Evolutionary conservation across 495 filamentous ascomycete genomes (phyloP).

Genomic region (Ascodesmis nigricans): DNA sequence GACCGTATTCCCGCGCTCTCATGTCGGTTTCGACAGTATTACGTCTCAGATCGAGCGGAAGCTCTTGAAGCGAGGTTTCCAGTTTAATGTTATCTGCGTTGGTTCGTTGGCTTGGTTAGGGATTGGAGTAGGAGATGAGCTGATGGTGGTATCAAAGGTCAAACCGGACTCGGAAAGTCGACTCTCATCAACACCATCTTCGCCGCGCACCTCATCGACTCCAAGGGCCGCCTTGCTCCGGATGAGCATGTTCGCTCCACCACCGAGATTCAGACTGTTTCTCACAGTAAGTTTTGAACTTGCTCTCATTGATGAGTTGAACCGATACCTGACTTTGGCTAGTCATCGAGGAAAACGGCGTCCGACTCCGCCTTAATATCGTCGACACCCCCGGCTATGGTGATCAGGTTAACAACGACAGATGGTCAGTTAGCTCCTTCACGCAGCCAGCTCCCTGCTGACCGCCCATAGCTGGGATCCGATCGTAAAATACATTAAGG

Average conservation of each 20-base stretch:
- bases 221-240: conserved; percentile 79
- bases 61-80: conserved; percentile 97
- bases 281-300: conserved; percentile 41
- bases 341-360: conserved; percentile 93
- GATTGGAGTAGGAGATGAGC: conserved; percentile 10
- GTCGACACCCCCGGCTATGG: conserved; percentile 64
- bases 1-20: conserved; percentile 75
- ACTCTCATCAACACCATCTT: conserved; percentile 99
- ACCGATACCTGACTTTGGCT: conserved; percentile 12
- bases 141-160: conserved; percentile 36
- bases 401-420: conserved; percentile 63
- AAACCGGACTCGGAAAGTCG: conserved; percentile 96
- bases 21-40: conserved; percentile 99
- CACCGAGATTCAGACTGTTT: conserved; percentile 92
- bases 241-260: conserved; percentile 84
- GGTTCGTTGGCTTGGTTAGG: conserved; percentile 51
- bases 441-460: no score
- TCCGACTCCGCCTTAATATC: conserved; percentile 56
- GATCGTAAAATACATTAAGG: conserved; percentile 99
- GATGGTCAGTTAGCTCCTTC: conserved; percentile 32
- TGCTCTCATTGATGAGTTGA: neutral
- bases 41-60: conserved; percentile 96
- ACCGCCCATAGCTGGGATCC: conserved; percentile 46
- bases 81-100: conserved; percentile 99
- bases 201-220: conserved; percentile 96